A percentile compares a stretch with the other conserved stretches of the same genome.
Conservation (phyloP, 129 eudicot genomes). For the Tagetes patula region DNA sequence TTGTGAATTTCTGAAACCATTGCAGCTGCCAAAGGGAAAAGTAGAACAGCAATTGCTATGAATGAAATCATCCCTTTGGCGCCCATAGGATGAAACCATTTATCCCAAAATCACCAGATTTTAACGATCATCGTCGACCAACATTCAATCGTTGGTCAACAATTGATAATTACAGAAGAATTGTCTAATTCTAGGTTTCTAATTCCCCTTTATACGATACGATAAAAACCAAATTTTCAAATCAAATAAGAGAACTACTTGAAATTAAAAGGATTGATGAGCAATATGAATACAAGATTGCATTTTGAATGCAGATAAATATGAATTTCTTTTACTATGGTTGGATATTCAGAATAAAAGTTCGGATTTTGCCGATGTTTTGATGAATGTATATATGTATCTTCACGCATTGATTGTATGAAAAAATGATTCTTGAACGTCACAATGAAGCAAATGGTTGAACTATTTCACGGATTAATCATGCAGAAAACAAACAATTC, state of each 20-base stretch:
- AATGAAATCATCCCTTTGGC: conserved; percentile 40
- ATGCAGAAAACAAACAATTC: neutral
- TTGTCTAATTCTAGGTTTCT: conserved; percentile 1
- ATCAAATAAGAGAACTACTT: neutral
- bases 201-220: neutral
- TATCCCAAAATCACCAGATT: conserved; percentile 8
- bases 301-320: neutral
- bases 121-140: conserved; percentile 16
- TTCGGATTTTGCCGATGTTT: neutral
- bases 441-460: conserved; percentile 11
- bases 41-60: conserved; percentile 43
- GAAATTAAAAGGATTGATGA: neutral
- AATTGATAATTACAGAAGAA: neutral
- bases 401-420: conserved; percentile 16
- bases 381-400: neutral
- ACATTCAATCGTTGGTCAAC: conserved; percentile 3
- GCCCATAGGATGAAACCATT: conserved; percentile 29
- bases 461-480: conserved; percentile 16
- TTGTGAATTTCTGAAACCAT: conserved; percentile 22
- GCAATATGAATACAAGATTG: neutral
- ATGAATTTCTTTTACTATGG: neutral
- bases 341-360: neutral
- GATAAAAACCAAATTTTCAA: conserved; percentile 1
- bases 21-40: conserved; percentile 46
- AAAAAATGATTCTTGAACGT: neutral